Percentiles rank a stretch among this genome's conserved stretches.
Evolutionary conservation across 2,329 filamentous ascomycete species (phyloP).

Genomic region (Calcarisporium arbuscula): DNA sequence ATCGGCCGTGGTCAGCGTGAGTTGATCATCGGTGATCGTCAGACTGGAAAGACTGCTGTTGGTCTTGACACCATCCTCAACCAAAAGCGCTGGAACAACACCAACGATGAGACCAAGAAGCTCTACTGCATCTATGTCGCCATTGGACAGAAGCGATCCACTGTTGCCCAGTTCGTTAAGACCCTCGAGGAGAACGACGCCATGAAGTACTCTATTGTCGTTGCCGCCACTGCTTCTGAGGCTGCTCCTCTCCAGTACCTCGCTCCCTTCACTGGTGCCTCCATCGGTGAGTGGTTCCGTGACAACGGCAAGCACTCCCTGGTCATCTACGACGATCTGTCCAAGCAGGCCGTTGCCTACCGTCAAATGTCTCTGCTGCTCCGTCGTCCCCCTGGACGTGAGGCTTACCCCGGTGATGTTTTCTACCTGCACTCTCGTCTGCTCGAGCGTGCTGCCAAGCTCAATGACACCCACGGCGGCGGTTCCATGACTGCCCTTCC

Average conservation of each 20-base stretch:
- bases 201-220: slow-evolving; percentile 95
- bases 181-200: slow-evolving; percentile 99
- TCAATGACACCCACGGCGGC: slow-evolving; percentile 91
- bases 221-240: slow-evolving; percentile 95
- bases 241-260: slow-evolving; percentile 92
- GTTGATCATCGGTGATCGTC: slow-evolving; percentile 99
- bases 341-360: slow-evolving; percentile 96
- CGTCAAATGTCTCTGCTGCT: slow-evolving; percentile 98
- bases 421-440: slow-evolving; percentile 99
- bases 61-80: slow-evolving; percentile 97
- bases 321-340: slow-evolving; percentile 90
- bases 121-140: slow-evolving; percentile 99
- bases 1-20: slow-evolving; percentile 99
- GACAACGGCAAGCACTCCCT: slow-evolving; percentile 85
- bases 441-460: slow-evolving; percentile 98
- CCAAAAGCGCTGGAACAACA: slow-evolving; percentile 96
- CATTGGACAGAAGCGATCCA: slow-evolving; percentile 98
- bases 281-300: slow-evolving; percentile 68
- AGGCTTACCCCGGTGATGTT: slow-evolving; percentile 98
- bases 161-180: slow-evolving; percentile 98
- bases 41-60: slow-evolving; percentile 99
- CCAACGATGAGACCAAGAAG: slow-evolving; percentile 89
- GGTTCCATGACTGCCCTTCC: slow-evolving; percentile 96
- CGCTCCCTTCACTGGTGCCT: slow-evolving; percentile 78
- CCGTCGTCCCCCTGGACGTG: slow-evolving; percentile 95